A percentile compares a stretch with the other conserved stretches of the same genome.
These are phyloP conservation scores for Xylaria sp. DNA, from an alignment of 2,329 filamentous ascomycete genomes.

Conservation along the genomic window DNA sequence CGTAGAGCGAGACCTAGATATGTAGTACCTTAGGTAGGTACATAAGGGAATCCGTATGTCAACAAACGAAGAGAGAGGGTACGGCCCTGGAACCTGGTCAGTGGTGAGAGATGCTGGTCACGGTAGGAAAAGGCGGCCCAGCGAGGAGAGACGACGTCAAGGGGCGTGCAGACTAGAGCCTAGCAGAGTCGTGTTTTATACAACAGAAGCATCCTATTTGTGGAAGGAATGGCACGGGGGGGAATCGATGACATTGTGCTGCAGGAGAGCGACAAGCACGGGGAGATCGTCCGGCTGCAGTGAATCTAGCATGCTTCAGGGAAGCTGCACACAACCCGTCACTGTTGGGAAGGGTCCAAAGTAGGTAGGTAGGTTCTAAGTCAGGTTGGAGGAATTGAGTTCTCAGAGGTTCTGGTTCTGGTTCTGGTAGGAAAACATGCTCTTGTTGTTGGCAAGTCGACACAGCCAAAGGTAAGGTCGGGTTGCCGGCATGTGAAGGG, in stretches of 20 bases:
- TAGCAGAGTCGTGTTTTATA: not conserved
- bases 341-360: not conserved
- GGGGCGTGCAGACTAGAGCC: not conserved
- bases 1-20: too few species aligned
- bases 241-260: not conserved
- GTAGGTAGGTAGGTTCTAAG: not conserved
- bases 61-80: constrained; percentile 8
- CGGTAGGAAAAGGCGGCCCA: not conserved
- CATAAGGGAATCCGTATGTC: not conserved
- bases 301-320: not conserved
- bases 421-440: too few species aligned
- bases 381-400: not conserved
- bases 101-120: not conserved
- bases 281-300: not conserved
- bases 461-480: too few species aligned
- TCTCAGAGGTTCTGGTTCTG: too few species aligned
- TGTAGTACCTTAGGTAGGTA: too few species aligned
- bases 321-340: not conserved
- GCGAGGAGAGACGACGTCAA: not conserved
- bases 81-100: not conserved
- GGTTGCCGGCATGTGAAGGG: too few species aligned
- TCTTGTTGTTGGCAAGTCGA: too few species aligned
- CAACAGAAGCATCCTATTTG: not conserved
- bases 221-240: not conserved
- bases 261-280: not conserved